phyloP scores from a whole-genome alignment of 331 rosid species.

The Rosa hybrid region DNA sequence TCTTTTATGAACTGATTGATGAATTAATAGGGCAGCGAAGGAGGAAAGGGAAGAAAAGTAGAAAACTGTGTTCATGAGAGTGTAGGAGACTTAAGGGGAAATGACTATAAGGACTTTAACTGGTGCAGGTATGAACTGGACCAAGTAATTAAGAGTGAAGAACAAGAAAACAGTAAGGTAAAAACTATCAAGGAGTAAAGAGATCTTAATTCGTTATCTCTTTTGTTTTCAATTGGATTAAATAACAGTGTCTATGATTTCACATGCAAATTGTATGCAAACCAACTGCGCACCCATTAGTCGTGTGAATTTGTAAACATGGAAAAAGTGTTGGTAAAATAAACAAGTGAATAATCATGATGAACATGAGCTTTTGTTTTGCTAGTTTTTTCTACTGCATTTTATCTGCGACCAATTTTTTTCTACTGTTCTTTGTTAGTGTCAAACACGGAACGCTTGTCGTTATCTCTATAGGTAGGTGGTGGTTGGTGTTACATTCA shows the following conservation, averaged over 20 bases:
- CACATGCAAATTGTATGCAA: background rate
- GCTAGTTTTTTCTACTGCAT: background rate
- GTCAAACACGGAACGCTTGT: conserved; percentile 10
- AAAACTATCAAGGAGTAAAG: background rate
- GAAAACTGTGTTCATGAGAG: no score
- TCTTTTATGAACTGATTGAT: background rate
- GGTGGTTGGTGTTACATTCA: background rate
- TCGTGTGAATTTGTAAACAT: background rate
- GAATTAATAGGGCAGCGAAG: background rate
- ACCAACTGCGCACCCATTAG: background rate
- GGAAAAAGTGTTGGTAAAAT: background rate
- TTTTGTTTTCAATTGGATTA: background rate
- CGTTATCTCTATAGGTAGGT: background rate
- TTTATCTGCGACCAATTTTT: background rate
- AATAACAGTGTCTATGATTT: background rate
- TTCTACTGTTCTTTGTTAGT: background rate
- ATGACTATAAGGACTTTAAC: background rate
- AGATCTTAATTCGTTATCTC: background rate
- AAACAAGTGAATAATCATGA: background rate
- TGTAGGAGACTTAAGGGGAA: no score
- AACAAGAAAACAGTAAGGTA: background rate
- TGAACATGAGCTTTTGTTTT: background rate
- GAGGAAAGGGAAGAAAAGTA: background rate
- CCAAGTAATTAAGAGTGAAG: background rate
- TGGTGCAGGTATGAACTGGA: background rate